Evolutionary conservation across 2,329 filamentous ascomycete species (phyloP).

Genomic region (Sarocladium brachiariae): DNA sequence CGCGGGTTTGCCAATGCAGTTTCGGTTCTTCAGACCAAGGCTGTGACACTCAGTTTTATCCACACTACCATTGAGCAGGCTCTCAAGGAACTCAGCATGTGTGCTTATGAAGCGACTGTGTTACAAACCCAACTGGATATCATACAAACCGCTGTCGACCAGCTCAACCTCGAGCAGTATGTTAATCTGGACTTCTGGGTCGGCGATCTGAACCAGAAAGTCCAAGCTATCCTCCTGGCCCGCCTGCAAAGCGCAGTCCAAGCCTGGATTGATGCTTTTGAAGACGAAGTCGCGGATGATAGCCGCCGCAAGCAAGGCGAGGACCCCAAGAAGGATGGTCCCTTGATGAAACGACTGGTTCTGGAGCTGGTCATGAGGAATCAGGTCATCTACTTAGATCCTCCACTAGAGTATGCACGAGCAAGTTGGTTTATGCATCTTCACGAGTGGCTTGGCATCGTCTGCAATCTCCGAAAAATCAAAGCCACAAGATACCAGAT

Average conservation of each 20-base stretch:
- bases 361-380: slow-evolving; percentile 98
- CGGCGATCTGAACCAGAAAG: slow-evolving; percentile 73
- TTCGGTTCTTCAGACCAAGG: slow-evolving; percentile 83
- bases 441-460: slow-evolving; percentile 85
- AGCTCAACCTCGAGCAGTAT: slow-evolving; percentile 93
- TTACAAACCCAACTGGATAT: slow-evolving; percentile 76
- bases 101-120: slow-evolving; percentile 70
- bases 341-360: slow-evolving; percentile 65
- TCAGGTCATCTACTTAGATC: slow-evolving; percentile 93
- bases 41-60: slow-evolving; percentile 68
- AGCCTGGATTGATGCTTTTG: slow-evolving; percentile 82
- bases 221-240: slow-evolving; percentile 72
- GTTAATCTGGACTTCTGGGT: slow-evolving; percentile 92
- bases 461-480: slow-evolving; percentile 89
- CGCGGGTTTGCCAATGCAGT: slow-evolving; percentile 86
- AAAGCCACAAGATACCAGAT: slow-evolving; percentile 95
- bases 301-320: slow-evolving; percentile 47
- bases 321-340: slow-evolving; percentile 40
- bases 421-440: slow-evolving; percentile 92
- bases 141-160: slow-evolving; percentile 89
- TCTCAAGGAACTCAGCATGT: slow-evolving; percentile 74
- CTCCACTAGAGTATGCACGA: slow-evolving; percentile 82
- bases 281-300: slow-evolving; percentile 48
- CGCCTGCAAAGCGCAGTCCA: slow-evolving; percentile 79
- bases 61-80: slow-evolving; percentile 77